Evolutionary conservation across 306 rosid species (phyloP), one percentile per base, ranked within the genome.

Genomic region (Arachis hypogaea): DNA sequence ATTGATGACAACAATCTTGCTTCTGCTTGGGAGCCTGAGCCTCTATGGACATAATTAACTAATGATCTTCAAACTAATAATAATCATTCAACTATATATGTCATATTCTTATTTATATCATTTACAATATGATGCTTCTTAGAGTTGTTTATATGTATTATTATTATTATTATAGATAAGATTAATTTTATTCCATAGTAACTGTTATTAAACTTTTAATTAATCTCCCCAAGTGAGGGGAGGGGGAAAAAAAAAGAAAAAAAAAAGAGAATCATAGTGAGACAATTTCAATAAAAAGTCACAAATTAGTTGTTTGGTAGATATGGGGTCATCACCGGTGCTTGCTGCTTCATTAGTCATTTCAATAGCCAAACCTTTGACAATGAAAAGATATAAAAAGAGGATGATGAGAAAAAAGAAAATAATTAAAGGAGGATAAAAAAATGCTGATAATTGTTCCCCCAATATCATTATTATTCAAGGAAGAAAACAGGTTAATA

Each of bases 41-140:
- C 89, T 56, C 92, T 86, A 1, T 89, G 94, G 92, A 83, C 94
- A 63, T 89, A 86, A 83, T 10, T 46, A 9, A 11, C n/a, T 49
- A 10, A 11, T 50, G 6, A 49, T 45, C 49, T 6, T 45, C 49
- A 45, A 9, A 45, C 49, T 45, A 45, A 45, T 45, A 47, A 7
- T 9, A 47, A 47, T 47, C 2, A 10, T 9, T 47, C 5, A 47
- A 10, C 14, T 51, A 51, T n/a, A 4, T 50, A 50, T 51, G 57
- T 56, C 38, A 33, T 33, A 33, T 33, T 33, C 38, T 33, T 33
- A 33, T 33, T 3, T 33, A 33, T 33, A 33, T 33, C 3, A 41
- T 69, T 7, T 56, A 22, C 43, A 5, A 9, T 42, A 14, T 4
- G 3, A 46, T 46, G 60, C 43, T 49, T 60, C 45, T 59, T 59